Conservation (phyloP, 176 grass and related monocot species). For the barley (Hordeum vulgare) region DNA sequence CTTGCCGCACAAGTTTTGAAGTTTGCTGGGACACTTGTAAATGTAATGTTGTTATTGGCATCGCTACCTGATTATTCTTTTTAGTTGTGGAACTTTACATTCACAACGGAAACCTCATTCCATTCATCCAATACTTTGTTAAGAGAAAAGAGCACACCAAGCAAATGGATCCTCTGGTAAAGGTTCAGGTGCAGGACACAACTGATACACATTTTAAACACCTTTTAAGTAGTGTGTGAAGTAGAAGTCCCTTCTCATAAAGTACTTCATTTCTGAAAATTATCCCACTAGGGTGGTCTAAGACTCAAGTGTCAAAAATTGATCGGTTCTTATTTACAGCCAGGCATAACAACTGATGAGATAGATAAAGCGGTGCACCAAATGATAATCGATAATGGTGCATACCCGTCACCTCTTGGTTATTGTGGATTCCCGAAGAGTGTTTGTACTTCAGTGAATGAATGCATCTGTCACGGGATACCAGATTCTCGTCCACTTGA, state of each 20-base stretch:
- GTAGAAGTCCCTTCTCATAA: background rate
- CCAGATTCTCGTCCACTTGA: slow-evolving; percentile 89
- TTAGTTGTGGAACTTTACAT: slow-evolving; percentile 5
- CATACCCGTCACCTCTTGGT: slow-evolving; percentile 90
- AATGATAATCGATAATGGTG: slow-evolving; percentile 90
- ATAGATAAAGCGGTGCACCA: slow-evolving; percentile 95
- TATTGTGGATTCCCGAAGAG: slow-evolving; percentile 93
- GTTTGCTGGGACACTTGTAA: slow-evolving; percentile 73
- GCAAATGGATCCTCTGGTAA: background rate
- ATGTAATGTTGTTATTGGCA: slow-evolving; percentile 52
- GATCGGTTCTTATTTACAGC: slow-evolving; percentile 57
- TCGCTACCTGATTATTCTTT: slow-evolving; percentile 4
- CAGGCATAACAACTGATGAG: slow-evolving; percentile 89
- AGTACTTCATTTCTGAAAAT: background rate
- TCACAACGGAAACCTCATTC: background rate
- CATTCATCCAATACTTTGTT: background rate
- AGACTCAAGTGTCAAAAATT: slow-evolving; percentile 13
- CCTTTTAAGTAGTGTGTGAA: background rate
- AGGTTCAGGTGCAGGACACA: background rate
- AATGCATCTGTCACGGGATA: slow-evolving; percentile 98
- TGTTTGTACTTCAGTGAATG: slow-evolving; percentile 94
- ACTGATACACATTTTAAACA: background rate
- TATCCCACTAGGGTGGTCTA: background rate
- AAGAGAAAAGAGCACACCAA: background rate
- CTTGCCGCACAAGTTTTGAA: slow-evolving; percentile 92